Percentiles rank a stretch among this genome's conserved stretches.
These are phyloP conservation scores for Thalassiosira ordinaria DNA, from an alignment of 352 stramenopile genomes.

Conservation along the genomic window DNA sequence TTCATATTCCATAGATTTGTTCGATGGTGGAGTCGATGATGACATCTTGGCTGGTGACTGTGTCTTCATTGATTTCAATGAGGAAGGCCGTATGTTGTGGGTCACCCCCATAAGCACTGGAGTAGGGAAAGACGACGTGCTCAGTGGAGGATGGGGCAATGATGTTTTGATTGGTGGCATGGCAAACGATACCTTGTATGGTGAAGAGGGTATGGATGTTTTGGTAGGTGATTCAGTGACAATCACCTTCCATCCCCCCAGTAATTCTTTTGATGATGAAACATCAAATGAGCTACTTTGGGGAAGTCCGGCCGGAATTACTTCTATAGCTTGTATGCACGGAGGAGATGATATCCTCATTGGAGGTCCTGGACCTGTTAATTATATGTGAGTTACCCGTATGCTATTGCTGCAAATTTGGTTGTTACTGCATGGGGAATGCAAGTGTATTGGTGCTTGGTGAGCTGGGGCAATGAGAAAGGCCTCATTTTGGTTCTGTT, in stretches of 20 bases:
- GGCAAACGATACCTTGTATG: conserved; percentile 15
- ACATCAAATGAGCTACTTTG: too few species aligned
- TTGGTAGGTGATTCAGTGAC: conserved; percentile 6
- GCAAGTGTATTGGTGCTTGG: too few species aligned
- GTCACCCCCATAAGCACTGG: neutral
- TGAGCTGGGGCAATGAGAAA: too few species aligned
- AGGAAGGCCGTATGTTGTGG: neutral
- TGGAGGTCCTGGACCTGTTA: neutral
- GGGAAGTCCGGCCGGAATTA: neutral
- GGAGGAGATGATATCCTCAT: neutral
- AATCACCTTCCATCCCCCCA: too few species aligned
- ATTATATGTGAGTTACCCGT: too few species aligned
- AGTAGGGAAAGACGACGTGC: neutral
- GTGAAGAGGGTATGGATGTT: neutral
- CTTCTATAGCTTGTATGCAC: neutral
- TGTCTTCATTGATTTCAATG: neutral
- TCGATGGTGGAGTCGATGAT: too few species aligned
- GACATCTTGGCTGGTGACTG: conserved; percentile 3
- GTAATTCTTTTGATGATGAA: too few species aligned
- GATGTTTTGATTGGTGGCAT: conserved; percentile 5
- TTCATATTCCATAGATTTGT: too few species aligned
- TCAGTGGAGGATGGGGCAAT: neutral
- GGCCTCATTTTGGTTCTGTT: too few species aligned
- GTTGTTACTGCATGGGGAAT: too few species aligned
- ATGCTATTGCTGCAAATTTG: too few species aligned